Base-by-base conservation (phyloP, 331 rosid genomes). In the Acacia pycnantha region DNA sequence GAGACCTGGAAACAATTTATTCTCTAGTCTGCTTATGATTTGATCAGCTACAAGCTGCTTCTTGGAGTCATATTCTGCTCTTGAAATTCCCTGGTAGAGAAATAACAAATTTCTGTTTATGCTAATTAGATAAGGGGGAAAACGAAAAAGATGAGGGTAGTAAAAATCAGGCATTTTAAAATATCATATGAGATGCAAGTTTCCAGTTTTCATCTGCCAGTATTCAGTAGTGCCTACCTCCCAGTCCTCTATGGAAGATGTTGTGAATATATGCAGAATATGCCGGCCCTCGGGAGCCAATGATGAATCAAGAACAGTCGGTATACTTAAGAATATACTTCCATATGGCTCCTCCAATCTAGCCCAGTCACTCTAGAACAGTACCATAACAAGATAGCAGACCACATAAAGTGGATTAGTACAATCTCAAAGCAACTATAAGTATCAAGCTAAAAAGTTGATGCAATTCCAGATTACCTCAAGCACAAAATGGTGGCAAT, bases 221-320 rank as follows among this genome's bases (percentile, higher is more conserved):
- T 73, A 79, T 8, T 80, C 47, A 43, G 76, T 44, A 78, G 74
- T 70, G 37, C 90, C 29, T 86, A 92, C 98, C 97, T 91, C 84
- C 98, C 99, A 95, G 84, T 93, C 98, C 53, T 90, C 95, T 40
- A 95, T 88, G 73, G 98, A 91, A 86, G 99, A 92, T 66, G 97
- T 93, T 21, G 99, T 93, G 87, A 95, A 95, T 56, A 95, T 89
- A 85, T 95, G 99, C 88, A 95, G 98, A 86, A 95, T 93, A 74
- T 93, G 98, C 44, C 67, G 89, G 37, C 98, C 98, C 77, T 88
- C 87, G 31, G 99, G 99, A 80, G 97, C 98, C 87, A 93, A 84
- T 11, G 99, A 90, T 46, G 97, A 40, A 87, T 95, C 99, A 59
- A 95, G 98, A 69, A 92, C 82, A 72, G 99, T 95, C 21, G 99